Percentiles rank a stretch among this genome's conserved stretches.
phyloP scores from a whole-genome alignment of 805 yeast species.

The Wickerhamomyces bovis region DNA sequence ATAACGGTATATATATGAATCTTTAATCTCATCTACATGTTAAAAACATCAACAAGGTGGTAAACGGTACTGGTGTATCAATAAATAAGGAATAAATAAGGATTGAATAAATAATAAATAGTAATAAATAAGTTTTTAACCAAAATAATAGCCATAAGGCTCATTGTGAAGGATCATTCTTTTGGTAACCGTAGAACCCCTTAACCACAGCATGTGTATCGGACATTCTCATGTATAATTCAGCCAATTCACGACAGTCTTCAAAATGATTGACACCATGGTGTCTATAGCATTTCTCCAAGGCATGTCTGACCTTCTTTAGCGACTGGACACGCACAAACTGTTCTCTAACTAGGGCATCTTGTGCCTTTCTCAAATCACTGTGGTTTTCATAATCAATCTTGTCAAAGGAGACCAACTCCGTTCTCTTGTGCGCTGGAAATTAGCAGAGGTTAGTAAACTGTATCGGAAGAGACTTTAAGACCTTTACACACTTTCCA shows the following conservation, averaged over 20 bases:
- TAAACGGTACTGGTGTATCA: too few species aligned
- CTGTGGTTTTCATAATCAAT: constrained; percentile 65
- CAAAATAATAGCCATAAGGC: neutral
- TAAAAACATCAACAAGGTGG: too few species aligned
- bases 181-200: constrained; percentile 81
- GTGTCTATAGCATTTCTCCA: constrained; percentile 60
- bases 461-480: too few species aligned
- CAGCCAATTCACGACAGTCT: constrained; percentile 75
- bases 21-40: too few species aligned
- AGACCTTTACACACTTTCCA: too few species aligned
- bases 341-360: constrained; percentile 72
- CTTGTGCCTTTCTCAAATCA: constrained; percentile 68
- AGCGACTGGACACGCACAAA: constrained; percentile 66
- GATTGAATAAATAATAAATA: neutral
- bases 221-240: constrained; percentile 69
- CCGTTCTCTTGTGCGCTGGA: constrained; percentile 46
- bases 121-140: neutral
- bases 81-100: neutral
- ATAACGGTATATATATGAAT: too few species aligned
- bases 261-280: constrained; percentile 66
- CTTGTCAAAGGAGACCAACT: constrained; percentile 76
- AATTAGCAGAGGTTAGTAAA: neutral
- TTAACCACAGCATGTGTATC: constrained; percentile 55
- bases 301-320: constrained; percentile 64
- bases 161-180: constrained; percentile 78